A percentile compares a stretch with the other conserved stretches of the same genome.
Evolutionary conservation across 2,329 filamentous ascomycete genomes (phyloP).

Genomic region (Stromatinia cepivora): DNA sequence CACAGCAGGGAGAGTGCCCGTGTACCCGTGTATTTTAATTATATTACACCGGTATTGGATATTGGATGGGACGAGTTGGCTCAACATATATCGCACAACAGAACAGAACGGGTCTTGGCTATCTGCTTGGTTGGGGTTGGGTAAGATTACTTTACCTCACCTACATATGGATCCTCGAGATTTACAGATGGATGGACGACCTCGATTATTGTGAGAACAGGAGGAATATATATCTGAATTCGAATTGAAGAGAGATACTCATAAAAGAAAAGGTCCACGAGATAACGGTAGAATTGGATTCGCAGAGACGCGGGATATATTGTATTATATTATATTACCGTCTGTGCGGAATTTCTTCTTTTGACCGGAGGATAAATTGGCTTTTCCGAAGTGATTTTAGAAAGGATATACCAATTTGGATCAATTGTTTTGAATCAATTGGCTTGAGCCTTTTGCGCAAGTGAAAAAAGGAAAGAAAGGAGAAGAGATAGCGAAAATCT

Average conservation of each 20-base stretch:
- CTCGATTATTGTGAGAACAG: not conserved
- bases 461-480: conserved; percentile 5
- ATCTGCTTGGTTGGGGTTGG: not conserved
- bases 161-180: not conserved
- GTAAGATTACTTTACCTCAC: not conserved
- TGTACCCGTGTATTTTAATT: not conserved
- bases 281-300: not conserved
- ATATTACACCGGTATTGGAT: not conserved
- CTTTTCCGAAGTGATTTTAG: not conserved
- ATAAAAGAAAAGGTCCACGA: not conserved
- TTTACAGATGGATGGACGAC: not conserved
- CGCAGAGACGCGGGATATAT: not conserved
- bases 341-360: conserved; percentile 15
- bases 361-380: not conserved
- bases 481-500: not conserved
- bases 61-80: not conserved
- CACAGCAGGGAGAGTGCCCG: not conserved
- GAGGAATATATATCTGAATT: not conserved
- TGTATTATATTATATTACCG: conserved; percentile 8
- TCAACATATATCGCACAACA: not conserved
- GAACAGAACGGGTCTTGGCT: not conserved
- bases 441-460: not conserved
- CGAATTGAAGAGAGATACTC: not conserved
- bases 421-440: conserved; percentile 12
- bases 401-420: not conserved